phyloP scores from a whole-genome alignment of 768 basidiomycete species.

The Hirschioporus abietinus region DNA sequence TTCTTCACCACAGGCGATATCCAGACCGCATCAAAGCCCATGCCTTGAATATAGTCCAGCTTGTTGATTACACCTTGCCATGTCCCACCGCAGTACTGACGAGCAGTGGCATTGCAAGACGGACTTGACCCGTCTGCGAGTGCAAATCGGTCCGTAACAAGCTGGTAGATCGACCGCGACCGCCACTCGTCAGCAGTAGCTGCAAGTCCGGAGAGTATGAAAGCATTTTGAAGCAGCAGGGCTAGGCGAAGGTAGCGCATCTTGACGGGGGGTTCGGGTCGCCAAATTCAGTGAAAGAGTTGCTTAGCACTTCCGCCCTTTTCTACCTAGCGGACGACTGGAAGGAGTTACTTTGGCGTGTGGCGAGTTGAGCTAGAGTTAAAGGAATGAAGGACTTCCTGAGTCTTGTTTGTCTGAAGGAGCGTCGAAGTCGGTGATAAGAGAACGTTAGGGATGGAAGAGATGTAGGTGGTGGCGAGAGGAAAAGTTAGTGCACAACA shows the following conservation, averaged over 20 bases:
- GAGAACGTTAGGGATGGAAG: not conserved
- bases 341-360: not conserved
- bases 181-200: slow-evolving; percentile 46
- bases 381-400: not conserved
- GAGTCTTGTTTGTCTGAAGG: not conserved
- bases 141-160: slow-evolving; percentile 60
- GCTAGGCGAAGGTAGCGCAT: not conserved
- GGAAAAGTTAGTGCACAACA: not conserved
- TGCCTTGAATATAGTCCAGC: slow-evolving; percentile 57
- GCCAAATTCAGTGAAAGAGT: not conserved
- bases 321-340: not conserved
- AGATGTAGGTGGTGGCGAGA: not conserved
- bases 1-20: slow-evolving; percentile 51
- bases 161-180: slow-evolving; percentile 46
- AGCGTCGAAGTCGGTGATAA: not conserved
- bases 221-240: not conserved
- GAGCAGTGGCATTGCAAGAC: slow-evolving; percentile 40
- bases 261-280: not conserved
- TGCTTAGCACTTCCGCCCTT: not conserved
- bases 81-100: slow-evolving; percentile 54
- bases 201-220: slow-evolving; percentile 18
- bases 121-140: slow-evolving; percentile 34
- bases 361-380: not conserved
- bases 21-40: slow-evolving; percentile 61
- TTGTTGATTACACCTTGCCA: slow-evolving; percentile 47